These are phyloP conservation scores for Tylopilus subfusipes DNA, from an alignment of 768 basidiomycete genomes.

Conservation along the genomic window DNA sequence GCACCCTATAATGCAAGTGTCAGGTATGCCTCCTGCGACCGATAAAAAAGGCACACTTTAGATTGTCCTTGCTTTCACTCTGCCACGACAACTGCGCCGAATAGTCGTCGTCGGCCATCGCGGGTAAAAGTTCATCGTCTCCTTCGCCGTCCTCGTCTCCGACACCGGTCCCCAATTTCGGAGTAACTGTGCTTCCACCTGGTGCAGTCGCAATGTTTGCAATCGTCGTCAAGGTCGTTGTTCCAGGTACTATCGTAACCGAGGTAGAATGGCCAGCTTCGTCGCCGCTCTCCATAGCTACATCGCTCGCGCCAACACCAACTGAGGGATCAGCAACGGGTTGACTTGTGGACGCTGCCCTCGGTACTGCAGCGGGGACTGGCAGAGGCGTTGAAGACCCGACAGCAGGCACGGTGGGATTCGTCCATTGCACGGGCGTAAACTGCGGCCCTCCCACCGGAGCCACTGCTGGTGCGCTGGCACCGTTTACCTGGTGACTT, in stretches of 20 bases:
- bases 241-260: background rate
- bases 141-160: slow-evolving; percentile 59
- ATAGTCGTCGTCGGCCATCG: slow-evolving; percentile 88
- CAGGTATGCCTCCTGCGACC: background rate
- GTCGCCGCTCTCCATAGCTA: slow-evolving; percentile 16
- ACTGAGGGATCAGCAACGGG: slow-evolving; percentile 3
- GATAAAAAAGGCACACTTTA: slow-evolving; percentile 51
- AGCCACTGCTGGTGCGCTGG: background rate
- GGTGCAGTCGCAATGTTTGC: background rate
- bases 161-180: slow-evolving; percentile 12
- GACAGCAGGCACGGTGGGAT: slow-evolving; percentile 11
- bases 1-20: slow-evolving; percentile 48
- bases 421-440: slow-evolving; percentile 40
- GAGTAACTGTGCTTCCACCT: background rate
- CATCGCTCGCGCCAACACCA: slow-evolving; percentile 1
- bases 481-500: slow-evolving; percentile 9
- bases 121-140: slow-evolving; percentile 75
- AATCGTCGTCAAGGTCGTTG: background rate
- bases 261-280: slow-evolving; percentile 19
- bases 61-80: slow-evolving; percentile 84
- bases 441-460: slow-evolving; percentile 18
- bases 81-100: slow-evolving; percentile 80
- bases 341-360: slow-evolving; percentile 1
- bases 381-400: slow-evolving; percentile 14
- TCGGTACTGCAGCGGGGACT: slow-evolving; percentile 1